phyloP scores from a whole-genome alignment of 2,329 filamentous ascomycete genomes.

The Magnaporthiopsis incrustans region DNA sequence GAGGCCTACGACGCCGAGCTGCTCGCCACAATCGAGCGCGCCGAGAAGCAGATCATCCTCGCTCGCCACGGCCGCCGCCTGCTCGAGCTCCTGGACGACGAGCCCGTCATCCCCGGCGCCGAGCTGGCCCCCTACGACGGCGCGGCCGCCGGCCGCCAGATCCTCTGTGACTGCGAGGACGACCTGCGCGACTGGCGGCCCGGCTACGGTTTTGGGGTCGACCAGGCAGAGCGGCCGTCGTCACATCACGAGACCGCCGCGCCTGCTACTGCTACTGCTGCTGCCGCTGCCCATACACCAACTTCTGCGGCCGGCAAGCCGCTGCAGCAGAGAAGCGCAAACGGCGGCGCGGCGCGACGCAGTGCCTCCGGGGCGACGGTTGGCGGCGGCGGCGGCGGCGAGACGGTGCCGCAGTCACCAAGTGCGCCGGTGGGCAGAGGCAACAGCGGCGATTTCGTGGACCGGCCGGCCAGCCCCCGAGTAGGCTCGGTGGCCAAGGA shows the following conservation, averaged over 20 bases:
- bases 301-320: not conserved
- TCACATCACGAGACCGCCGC: too few relatives aligned
- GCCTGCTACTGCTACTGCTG: too few relatives aligned
- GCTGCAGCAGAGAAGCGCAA: not conserved
- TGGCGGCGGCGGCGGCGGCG: too few relatives aligned
- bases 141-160: slow-evolving; percentile 62
- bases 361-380: not conserved
- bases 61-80: slow-evolving; percentile 84
- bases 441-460: not conserved
- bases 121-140: slow-evolving; percentile 59
- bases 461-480: not conserved
- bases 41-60: slow-evolving; percentile 93
- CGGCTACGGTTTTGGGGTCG: slow-evolving; percentile 21
- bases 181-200: slow-evolving; percentile 71
- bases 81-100: slow-evolving; percentile 79
- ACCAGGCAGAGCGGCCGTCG: slow-evolving; percentile 16
- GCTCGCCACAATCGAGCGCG: slow-evolving; percentile 84
- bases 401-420: not conserved
- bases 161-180: slow-evolving; percentile 87
- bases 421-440: not conserved
- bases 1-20: slow-evolving; percentile 88
- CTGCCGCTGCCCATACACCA: not conserved
- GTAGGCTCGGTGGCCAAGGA: not conserved
- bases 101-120: slow-evolving; percentile 82
- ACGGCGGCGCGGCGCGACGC: not conserved